Base-by-base conservation (phyloP, 805 yeast genomes). In the Zygotorulaspora chibaensis region DNA sequence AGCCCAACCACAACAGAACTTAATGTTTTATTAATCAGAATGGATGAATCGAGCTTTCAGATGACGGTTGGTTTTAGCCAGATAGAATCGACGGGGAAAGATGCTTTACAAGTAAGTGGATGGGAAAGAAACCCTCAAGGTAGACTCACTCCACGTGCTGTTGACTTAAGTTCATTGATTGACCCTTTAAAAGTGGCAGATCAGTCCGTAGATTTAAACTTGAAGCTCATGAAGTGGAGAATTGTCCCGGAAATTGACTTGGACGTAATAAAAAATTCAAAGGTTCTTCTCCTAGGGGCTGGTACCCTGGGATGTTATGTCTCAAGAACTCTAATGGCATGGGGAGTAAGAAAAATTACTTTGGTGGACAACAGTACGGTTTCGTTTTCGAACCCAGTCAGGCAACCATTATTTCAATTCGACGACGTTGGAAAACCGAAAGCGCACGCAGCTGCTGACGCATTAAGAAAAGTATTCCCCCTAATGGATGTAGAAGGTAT, bases 231-330 rank as follows among this genome's bases (percentile, higher is more conserved):
- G 99, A 88, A 89, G 61, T 93, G 99, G 99, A 75, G 99, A 54
- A 78, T 93, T 13, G 88, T 87, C 0, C 98, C 99, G 0, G 75
- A 80, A 8, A 61, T 93, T 3, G 77, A 93, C 58, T 70, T 93
- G 38, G 90, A 86, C 5, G 59, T 67, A 2, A 70, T 93, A 17
- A 76, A 79, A 52, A 48, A 65, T 13, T 76, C 83, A 9, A 83
- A 75, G 52, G 84, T 90, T 31, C 66, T 93, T 35, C 68, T 93
- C 12, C 73, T 93, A n/a, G 99, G 99, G 0, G 86, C 98, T 0
- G 99, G 99, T 6, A 93, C 99, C 2, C 72, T 95, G 7, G 99
- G 99, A 0, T 84, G 95, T 48, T 91, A 91, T 58, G 91, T 93
- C 5, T 77, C 95, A 0, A 73, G 99, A 45, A 84, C 86, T 0